Evolutionary conservation across 108 stramenopile species (phyloP), one percentile per base, ranked within the genome.

Genomic region (Seminavis robusta): DNA sequence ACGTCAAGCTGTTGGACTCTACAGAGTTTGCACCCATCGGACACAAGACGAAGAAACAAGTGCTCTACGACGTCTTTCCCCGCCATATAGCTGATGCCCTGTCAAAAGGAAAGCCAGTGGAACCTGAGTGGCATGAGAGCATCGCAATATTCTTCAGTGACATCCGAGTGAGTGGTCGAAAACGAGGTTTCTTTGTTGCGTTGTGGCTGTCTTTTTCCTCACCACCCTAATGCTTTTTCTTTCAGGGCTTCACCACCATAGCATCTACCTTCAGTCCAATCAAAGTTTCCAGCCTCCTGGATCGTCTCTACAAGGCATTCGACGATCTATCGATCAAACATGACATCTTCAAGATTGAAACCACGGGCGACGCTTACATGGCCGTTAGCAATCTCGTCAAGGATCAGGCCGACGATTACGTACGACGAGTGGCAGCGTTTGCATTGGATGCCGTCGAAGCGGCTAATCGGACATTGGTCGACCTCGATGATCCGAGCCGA

Each of bases 331-430:
- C 67, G 10, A 39, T 29, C 15, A 69, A 70, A 41, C 72, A 83
- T 51, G 56, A 69, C 34, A 59, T 83, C 7, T 83, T 77, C 61
- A 83, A 79, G 44, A 71, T 82, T 5, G 81, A 82, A 34, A 77
- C 76, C 0, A 77, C 79, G 31, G 81, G 81, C 15, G 77, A 82
- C 34, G 67, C 68, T 7, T 77, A 54, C 21, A 44, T 74, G 46
- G 76, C 38, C 5, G 75, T 77, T 20, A 56, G 58, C 8, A 77
- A 76, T 44, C 54, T 75, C 1, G 62, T 67, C 3, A 62, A 72
- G 32, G 47, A 75, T 10, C 77, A 71, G 49, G 53, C 34, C 10
- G n/a, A n/a, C n/a, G n/a, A n/a, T n/a, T 65, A 71, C 33, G 73
- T 63, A 31, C 67, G 71, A 69, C 69, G 78, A n/a, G 42, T 79